These are phyloP conservation scores for Citrullus colocynthis DNA, from an alignment of 306 rosid genomes.

Conservation along the genomic window DNA sequence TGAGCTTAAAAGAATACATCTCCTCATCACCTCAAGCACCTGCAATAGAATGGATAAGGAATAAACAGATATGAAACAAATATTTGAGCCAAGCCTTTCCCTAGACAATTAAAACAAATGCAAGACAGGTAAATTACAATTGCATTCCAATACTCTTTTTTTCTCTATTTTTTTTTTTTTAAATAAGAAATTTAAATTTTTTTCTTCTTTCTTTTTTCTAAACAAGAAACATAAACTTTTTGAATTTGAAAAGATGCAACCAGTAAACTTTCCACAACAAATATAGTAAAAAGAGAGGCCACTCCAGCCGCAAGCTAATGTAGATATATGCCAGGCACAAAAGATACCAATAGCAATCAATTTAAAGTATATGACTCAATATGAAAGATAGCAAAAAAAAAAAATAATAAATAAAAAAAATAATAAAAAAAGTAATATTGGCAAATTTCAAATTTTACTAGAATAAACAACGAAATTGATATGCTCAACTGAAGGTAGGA, in stretches of 20 bases:
- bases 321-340: neutral
- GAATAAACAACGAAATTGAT: too few relatives aligned
- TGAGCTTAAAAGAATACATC: slow-evolving; percentile 42
- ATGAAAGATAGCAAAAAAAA: neutral
- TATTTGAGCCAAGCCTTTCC: neutral
- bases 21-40: slow-evolving; percentile 86
- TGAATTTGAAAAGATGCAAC: neutral
- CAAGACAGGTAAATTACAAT: neutral
- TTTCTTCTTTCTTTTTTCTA: neutral
- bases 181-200: neutral
- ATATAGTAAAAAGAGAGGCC: neutral
- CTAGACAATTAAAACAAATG: neutral
- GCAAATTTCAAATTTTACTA: neutral
- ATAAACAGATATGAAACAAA: neutral
- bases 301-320: neutral
- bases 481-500: neutral
- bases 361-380: neutral
- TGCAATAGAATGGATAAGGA: slow-evolving; percentile 16
- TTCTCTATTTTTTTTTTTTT: neutral
- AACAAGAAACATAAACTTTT: neutral
- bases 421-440: neutral
- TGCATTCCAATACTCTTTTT: neutral
- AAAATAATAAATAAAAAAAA: neutral
- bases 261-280: neutral
- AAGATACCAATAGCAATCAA: neutral